phyloP scores from a whole-genome alignment of 495 filamentous ascomycete species.

The Penicillium cinerascens region DNA sequence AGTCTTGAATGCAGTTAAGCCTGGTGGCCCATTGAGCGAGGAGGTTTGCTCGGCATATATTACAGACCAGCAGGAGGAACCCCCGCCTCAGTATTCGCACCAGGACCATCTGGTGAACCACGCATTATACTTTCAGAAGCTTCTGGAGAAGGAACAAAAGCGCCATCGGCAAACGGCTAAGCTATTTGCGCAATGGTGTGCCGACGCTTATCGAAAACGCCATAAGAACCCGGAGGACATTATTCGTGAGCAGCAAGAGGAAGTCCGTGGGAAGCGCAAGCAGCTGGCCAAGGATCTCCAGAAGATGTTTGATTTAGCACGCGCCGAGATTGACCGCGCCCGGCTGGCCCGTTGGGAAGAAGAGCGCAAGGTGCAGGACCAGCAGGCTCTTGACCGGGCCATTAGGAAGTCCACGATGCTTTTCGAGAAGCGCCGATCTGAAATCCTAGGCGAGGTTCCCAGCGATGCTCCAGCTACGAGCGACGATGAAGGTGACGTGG shows the following conservation, averaged over 20 bases:
- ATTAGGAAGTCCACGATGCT: constrained; percentile 64
- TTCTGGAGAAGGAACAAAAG: constrained; percentile 72
- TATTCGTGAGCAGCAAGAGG: constrained; percentile 46
- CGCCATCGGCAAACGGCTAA: constrained; percentile 57
- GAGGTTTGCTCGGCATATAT: constrained; percentile 70
- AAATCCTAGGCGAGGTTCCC: constrained; percentile 44
- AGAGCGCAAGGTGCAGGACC: constrained; percentile 75
- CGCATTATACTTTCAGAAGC: constrained; percentile 71
- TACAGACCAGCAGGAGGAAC: constrained; percentile 71
- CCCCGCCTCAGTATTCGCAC: constrained; percentile 75
- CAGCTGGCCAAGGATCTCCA: constrained; percentile 66
- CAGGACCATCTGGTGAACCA: constrained; percentile 80
- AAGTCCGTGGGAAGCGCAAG: constrained; percentile 57
- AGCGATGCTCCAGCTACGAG: constrained; percentile 43
- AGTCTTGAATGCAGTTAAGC: constrained; percentile 65
- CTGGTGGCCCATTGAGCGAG: constrained; percentile 69
- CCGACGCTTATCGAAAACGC: constrained; percentile 44
- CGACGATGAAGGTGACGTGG: constrained; percentile 45
- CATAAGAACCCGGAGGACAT: constrained; percentile 46
- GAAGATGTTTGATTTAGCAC: constrained; percentile 76
- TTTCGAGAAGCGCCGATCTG: constrained; percentile 53
- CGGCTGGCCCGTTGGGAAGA: constrained; percentile 78
- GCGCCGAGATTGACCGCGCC: constrained; percentile 66
- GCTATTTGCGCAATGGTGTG: constrained; percentile 44
- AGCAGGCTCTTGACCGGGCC: constrained; percentile 77